Conservation (phyloP, 345 rosid genomes). For the Eutrema yunnanense region DNA sequence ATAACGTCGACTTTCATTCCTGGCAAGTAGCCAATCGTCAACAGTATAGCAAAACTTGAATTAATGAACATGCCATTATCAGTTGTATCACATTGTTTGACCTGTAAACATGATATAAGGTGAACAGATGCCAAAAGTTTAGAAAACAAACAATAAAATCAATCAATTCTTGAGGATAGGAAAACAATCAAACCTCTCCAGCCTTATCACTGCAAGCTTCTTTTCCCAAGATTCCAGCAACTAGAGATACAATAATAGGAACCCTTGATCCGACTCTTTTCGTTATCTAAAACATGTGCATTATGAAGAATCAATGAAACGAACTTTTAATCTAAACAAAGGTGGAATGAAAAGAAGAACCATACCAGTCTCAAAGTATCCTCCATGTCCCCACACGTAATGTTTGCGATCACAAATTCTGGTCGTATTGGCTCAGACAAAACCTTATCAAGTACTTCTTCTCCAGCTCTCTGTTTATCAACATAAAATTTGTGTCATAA, state of each 20-base stretch:
- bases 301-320: too few species aligned
- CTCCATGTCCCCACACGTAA: constrained; percentile 33
- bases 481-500: not conserved
- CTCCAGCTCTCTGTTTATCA: constrained; percentile 42
- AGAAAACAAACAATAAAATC: not conserved
- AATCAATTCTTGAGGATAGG: not conserved
- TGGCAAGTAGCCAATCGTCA: constrained; percentile 77
- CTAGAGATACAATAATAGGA: constrained; percentile 46
- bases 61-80: not conserved
- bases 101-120: constrained; percentile 27
- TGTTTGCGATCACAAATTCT: constrained; percentile 46
- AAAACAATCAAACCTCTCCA: constrained; percentile 50
- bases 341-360: not conserved
- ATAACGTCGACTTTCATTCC: constrained; percentile 74
- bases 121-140: not conserved
- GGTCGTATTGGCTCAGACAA: constrained; percentile 60
- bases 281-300: constrained; percentile 32
- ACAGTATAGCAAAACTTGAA: constrained; percentile 33
- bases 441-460: constrained; percentile 58
- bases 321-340: not conserved
- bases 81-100: constrained; percentile 19
- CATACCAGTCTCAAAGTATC: constrained; percentile 15
- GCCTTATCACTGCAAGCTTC: constrained; percentile 41
- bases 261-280: constrained; percentile 39
- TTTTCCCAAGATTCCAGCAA: constrained; percentile 55